Percentiles rank a stretch among this genome's conserved stretches.
Evolutionary conservation across 106 monocot genomes (phyloP).

Genomic region (Gastrodia elata): DNA sequence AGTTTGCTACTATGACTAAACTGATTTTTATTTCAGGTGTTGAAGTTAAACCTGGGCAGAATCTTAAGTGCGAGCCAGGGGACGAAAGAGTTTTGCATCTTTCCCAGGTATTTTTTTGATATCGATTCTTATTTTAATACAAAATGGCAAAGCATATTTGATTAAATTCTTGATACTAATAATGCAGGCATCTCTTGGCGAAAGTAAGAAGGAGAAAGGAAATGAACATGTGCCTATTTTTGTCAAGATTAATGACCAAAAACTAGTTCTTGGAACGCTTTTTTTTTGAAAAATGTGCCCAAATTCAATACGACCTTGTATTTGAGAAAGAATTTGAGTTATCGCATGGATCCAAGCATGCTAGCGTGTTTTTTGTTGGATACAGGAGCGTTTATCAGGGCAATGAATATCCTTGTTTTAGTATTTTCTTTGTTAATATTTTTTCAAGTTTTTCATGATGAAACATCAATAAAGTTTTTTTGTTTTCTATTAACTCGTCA

Average conservation of each 20-base stretch:
- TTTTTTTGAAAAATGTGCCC: conserved; percentile 38
- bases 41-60: conserved; percentile 40
- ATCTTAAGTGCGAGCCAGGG: conserved; percentile 28
- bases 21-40: conserved; percentile 16
- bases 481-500: neutral
- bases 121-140: neutral
- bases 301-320: conserved; percentile 54
- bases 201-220: conserved; percentile 29
- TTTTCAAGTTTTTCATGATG: neutral
- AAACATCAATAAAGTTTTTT: neutral
- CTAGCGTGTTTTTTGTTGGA: conserved; percentile 45
- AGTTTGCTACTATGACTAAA: neutral
- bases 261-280: conserved; percentile 53
- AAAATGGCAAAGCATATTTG: neutral
- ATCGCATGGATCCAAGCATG: conserved; percentile 56
- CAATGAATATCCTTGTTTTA: conserved; percentile 38
- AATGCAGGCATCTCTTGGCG: conserved; percentile 40
- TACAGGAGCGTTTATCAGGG: conserved; percentile 23
- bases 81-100: conserved; percentile 33
- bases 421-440: neutral
- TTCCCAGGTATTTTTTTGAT: conserved; percentile 27
- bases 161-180: neutral
- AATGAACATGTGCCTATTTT: conserved; percentile 30
- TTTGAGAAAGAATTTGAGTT: conserved; percentile 73
- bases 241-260: conserved; percentile 37